A percentile compares a stretch with the other conserved stretches of the same genome.
Evolutionary conservation across 2,329 filamentous ascomycete species (phyloP).

Genomic region (Aplosporella prunicola): DNA sequence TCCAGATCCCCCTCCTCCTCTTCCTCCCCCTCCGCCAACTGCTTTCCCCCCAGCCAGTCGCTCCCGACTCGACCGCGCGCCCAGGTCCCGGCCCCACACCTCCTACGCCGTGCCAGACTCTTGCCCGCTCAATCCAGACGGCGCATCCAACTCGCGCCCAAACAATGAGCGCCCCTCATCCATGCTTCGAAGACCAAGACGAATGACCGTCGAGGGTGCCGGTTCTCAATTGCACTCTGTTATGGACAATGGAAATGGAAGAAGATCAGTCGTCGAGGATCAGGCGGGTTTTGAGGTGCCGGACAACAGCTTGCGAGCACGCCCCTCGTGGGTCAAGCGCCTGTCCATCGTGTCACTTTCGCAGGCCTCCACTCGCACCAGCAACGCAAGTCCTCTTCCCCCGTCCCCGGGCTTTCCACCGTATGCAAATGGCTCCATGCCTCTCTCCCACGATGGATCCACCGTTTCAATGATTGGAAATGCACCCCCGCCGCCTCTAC

Average conservation of each 20-base stretch:
- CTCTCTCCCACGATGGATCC: constrained; percentile 43
- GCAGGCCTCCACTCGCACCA: constrained; percentile 55
- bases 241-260: constrained; percentile 13
- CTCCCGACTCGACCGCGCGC: no score
- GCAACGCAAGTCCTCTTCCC: constrained; percentile 54
- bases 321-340: constrained; percentile 61
- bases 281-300: constrained; percentile 20
- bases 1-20: constrained; percentile 28
- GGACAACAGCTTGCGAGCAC: constrained; percentile 27
- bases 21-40: background rate
- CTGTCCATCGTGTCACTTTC: constrained; percentile 58
- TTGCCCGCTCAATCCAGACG: constrained; percentile 6
- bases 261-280: no score
- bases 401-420: constrained; percentile 56
- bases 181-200: constrained; percentile 15
- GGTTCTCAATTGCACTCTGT: constrained; percentile 16
- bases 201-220: constrained; percentile 23
- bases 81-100: no score
- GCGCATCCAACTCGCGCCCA: constrained; percentile 2
- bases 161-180: constrained; percentile 6
- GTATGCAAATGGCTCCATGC: constrained; percentile 50
- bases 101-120: background rate
- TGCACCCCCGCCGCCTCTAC: constrained; percentile 31
- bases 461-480: constrained; percentile 52
- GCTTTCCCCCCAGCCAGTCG: background rate